phyloP scores from a whole-genome alignment of 805 yeast species.

The Pichia paraexigua region DNA sequence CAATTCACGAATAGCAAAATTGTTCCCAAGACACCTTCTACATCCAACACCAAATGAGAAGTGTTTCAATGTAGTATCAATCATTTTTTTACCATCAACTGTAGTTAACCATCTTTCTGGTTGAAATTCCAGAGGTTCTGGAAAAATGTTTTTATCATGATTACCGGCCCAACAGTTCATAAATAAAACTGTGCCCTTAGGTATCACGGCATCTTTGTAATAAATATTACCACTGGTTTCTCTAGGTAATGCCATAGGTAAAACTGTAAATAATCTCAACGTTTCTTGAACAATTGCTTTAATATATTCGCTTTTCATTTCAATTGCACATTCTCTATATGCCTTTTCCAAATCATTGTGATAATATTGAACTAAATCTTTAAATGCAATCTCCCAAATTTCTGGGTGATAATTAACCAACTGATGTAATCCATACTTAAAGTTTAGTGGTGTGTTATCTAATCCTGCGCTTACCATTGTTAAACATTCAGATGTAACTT shows the following conservation, averaged over 20 bases:
- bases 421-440: slow-evolving; percentile 55
- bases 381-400: slow-evolving; percentile 38
- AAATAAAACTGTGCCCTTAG: slow-evolving; percentile 45
- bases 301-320: slow-evolving; percentile 39
- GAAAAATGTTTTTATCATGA: slow-evolving; percentile 43
- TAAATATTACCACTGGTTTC: slow-evolving; percentile 44
- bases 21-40: slow-evolving; percentile 64
- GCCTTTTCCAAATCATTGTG: slow-evolving; percentile 19
- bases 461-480: slow-evolving; percentile 77
- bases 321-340: slow-evolving; percentile 18
- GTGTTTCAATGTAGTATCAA: slow-evolving; percentile 26
- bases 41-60: slow-evolving; percentile 65
- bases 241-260: slow-evolving; percentile 63
- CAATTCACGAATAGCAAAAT: slow-evolving; percentile 57
- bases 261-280: slow-evolving; percentile 52
- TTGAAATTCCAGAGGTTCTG: slow-evolving; percentile 37
- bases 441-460: slow-evolving; percentile 60
- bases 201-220: slow-evolving; percentile 37
- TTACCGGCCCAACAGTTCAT: slow-evolving; percentile 69
- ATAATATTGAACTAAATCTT: slow-evolving; percentile 31
- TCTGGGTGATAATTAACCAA: slow-evolving; percentile 32
- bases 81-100: not conserved
- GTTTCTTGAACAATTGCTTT: slow-evolving; percentile 57
- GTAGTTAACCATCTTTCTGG: slow-evolving; percentile 37
- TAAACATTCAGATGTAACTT: slow-evolving; percentile 46